Evolutionary conservation across 371 early-diverging fungal genomes (phyloP).

Genomic region (Capillidium rhysosporum): DNA sequence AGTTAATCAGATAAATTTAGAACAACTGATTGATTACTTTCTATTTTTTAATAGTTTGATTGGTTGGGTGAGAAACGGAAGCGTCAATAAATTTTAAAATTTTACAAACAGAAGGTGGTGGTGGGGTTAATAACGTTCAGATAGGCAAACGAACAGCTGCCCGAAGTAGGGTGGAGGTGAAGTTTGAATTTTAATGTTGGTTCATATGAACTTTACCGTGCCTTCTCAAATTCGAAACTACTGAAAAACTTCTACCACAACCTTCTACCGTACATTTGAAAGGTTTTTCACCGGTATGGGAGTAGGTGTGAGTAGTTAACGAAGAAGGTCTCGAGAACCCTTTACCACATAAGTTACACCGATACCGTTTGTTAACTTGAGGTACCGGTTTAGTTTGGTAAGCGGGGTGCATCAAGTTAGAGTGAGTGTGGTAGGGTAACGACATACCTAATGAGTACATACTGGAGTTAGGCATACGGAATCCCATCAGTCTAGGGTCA

Average conservation of each 20-base stretch:
- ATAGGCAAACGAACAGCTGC: too few species aligned
- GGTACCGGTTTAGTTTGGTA: background rate
- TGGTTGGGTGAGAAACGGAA: too few species aligned
- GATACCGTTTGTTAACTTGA: slow-evolving; percentile 19
- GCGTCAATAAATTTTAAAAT: too few species aligned
- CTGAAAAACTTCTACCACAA: slow-evolving; percentile 16
- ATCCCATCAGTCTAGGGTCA: background rate
- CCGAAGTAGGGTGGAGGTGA: too few species aligned
- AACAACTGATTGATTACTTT: too few species aligned
- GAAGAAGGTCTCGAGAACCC: slow-evolving; percentile 50
- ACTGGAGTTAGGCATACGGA: background rate
- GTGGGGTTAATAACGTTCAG: too few species aligned
- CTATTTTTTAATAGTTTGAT: too few species aligned
- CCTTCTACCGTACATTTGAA: slow-evolving; percentile 16
- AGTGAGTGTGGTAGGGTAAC: too few species aligned
- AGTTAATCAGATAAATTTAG: too few species aligned
- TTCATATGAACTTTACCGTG: slow-evolving; percentile 10
- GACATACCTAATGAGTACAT: background rate
- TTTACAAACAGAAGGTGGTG: too few species aligned
- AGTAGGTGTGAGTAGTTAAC: slow-evolving; percentile 14
- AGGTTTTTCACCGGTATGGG: slow-evolving; percentile 20
- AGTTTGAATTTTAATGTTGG: too few species aligned
- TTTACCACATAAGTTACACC: slow-evolving; percentile 43
- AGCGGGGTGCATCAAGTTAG: too few species aligned
- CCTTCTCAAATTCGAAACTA: slow-evolving; percentile 10